Conservation (phyloP, 1,139 yeast genomes). For the Magnusiomyces paraingens region DNA sequence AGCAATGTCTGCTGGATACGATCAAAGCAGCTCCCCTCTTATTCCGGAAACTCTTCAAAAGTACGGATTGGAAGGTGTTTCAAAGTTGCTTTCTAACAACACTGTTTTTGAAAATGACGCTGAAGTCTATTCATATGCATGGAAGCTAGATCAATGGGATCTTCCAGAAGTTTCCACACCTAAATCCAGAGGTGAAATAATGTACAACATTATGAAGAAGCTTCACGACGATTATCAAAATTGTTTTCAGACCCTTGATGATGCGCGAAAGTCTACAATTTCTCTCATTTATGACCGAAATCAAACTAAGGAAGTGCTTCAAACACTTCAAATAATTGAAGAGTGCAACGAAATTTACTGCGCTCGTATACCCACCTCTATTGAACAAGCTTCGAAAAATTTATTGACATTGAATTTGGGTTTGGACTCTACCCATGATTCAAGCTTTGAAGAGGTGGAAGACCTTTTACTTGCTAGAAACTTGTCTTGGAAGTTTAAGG, state of each 20-base stretch:
- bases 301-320: not conserved
- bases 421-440: not conserved
- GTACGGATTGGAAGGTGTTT: slow-evolving; percentile 13
- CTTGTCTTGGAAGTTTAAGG: slow-evolving; percentile 19
- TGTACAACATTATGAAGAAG: slow-evolving; percentile 34
- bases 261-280: slow-evolving; percentile 9
- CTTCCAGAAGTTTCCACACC: slow-evolving; percentile 40
- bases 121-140: slow-evolving; percentile 33
- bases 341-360: slow-evolving; percentile 12
- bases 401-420: too few relatives aligned
- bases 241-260: not conserved
- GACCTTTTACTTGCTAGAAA: slow-evolving; percentile 22
- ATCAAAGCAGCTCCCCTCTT: not conserved
- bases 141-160: slow-evolving; percentile 66
- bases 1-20: not conserved
- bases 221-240: slow-evolving; percentile 4
- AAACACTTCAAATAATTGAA: slow-evolving; percentile 12
- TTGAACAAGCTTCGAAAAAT: too few relatives aligned
- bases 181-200: slow-evolving; percentile 36
- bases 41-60: slow-evolving; percentile 10
- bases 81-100: slow-evolving; percentile 12
- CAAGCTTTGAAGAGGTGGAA: slow-evolving; percentile 17
- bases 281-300: not conserved
- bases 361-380: not conserved
- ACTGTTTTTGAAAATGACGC: slow-evolving; percentile 6